Evolutionary conservation across 164 flowering plant species (phyloP), one percentile per base, ranked within the genome.

Genomic region (Dillenia suffruticosa): DNA sequence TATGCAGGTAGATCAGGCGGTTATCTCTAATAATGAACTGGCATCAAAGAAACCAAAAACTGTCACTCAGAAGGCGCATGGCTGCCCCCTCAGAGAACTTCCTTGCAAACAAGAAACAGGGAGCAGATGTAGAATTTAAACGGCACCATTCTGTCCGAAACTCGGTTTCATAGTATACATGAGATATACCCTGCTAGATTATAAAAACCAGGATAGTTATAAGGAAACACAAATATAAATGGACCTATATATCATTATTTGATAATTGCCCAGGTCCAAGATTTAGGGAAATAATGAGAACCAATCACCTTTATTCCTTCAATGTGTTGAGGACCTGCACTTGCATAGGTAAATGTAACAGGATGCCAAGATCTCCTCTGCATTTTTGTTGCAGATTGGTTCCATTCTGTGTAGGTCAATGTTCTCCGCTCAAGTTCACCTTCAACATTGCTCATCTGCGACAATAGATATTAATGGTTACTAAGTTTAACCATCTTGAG

Each of bases 61-160:
- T 92, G 46, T 81, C 84, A 12, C 83, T 75, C 76, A 92, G 63
- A 63, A 92, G 82, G 45, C 95, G 93, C 89, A 89, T 85, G 9
- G 95, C 98, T 57, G 91, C 96, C 56, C 86, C 88, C 14, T 67
- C 72, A 17, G 98, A 83, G 68, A 89, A 92, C 79, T 92, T 92
- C 77, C 98, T 88, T 8, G 94, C 96, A 61, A 90, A 88, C 11
- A 92, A 65, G 69, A 86, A 92, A 63, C 98, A 92, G 9, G 89
- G 83, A 59, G 74, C 91, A 15, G 24, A 64, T 22, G 85, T 71
- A 10, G 85, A 77, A 60, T 86, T 84, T 10, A 69, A 62, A 8
- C 64, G 71, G 68, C 98, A 92, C 98, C 98, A 88, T 49, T 92
- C 98, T 9, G 88, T 90, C 61, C 98, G 79, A 76, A 22, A 81